phyloP scores from a whole-genome alignment of 2,329 filamentous ascomycete genomes.

The Plenodomus biglobosus region DNA sequence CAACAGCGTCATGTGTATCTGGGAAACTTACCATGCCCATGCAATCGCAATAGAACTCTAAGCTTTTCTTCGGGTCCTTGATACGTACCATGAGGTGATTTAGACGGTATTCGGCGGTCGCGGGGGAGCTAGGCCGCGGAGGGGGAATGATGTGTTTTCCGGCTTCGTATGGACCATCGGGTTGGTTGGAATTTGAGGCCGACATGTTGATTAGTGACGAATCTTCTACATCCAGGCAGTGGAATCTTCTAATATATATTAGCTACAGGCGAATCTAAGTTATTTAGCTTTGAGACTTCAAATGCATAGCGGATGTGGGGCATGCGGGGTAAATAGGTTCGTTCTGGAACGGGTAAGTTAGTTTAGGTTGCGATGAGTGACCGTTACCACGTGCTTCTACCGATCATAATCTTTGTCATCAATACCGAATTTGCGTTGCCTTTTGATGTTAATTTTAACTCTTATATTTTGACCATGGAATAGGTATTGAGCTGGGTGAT shows the following conservation, averaged over 20 bases:
- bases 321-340: conserved; percentile 8
- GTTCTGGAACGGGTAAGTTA: not conserved
- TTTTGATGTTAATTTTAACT: not conserved
- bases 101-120: conserved; percentile 29
- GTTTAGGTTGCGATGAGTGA: no score
- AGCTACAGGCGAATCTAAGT: not conserved
- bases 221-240: not conserved
- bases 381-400: no score
- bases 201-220: no score
- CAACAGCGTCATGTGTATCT: no score
- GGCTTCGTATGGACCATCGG: conserved; percentile 19
- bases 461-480: not conserved
- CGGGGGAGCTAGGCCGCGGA: conserved; percentile 26
- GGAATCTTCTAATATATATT: not conserved
- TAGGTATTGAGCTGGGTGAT: not conserved
- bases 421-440: not conserved
- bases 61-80: conserved; percentile 28
- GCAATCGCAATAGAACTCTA: conserved; percentile 40
- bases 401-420: no score
- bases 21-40: conserved; percentile 23
- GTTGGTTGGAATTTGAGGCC: conserved; percentile 19
- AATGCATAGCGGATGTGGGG: conserved; percentile 7
- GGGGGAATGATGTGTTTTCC: conserved; percentile 31
- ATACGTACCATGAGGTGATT: conserved; percentile 42
- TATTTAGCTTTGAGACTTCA: not conserved